Evolutionary conservation across 1,139 yeast genomes (phyloP).

Genomic region (Wickerhamomyces sp.): DNA sequence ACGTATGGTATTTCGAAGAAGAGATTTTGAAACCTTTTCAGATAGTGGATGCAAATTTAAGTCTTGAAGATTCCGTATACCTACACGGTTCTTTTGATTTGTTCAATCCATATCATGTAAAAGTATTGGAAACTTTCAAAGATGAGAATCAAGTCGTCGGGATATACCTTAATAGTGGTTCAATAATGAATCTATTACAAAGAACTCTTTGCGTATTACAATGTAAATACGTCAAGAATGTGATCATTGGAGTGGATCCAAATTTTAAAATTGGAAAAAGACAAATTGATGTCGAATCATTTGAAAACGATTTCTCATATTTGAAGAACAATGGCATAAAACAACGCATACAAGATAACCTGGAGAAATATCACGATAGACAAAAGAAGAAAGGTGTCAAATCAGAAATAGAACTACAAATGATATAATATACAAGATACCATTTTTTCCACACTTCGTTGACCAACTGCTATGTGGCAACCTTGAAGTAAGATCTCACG

Average conservation of each 20-base stretch:
- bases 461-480: too few relatives aligned
- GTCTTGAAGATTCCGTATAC: slow-evolving; percentile 35
- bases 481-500: too few relatives aligned
- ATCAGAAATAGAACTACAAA: slow-evolving; percentile 14
- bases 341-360: slow-evolving; percentile 24
- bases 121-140: slow-evolving; percentile 33
- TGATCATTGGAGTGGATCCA: slow-evolving; percentile 29
- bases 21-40: slow-evolving; percentile 18
- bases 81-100: slow-evolving; percentile 88
- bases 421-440: too few relatives aligned
- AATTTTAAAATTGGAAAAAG: slow-evolving; percentile 1
- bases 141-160: slow-evolving; percentile 55
- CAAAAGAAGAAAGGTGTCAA: slow-evolving; percentile 30
- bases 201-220: slow-evolving; percentile 84
- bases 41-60: slow-evolving; percentile 26
- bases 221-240: slow-evolving; percentile 78
- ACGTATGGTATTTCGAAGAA: slow-evolving; percentile 38
- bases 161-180: slow-evolving; percentile 63
- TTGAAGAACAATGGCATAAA: slow-evolving; percentile 28
- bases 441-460: too few relatives aligned
- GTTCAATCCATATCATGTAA: slow-evolving; percentile 91
- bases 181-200: slow-evolving; percentile 85
- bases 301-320: slow-evolving; percentile 25
- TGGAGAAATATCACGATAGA: slow-evolving; percentile 27
- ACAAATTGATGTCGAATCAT: slow-evolving; percentile 12